Percentiles rank a stretch among this genome's conserved stretches.
Evolutionary conservation across 345 rosid genomes (phyloP).

Genomic region (Sonneratia alba): DNA sequence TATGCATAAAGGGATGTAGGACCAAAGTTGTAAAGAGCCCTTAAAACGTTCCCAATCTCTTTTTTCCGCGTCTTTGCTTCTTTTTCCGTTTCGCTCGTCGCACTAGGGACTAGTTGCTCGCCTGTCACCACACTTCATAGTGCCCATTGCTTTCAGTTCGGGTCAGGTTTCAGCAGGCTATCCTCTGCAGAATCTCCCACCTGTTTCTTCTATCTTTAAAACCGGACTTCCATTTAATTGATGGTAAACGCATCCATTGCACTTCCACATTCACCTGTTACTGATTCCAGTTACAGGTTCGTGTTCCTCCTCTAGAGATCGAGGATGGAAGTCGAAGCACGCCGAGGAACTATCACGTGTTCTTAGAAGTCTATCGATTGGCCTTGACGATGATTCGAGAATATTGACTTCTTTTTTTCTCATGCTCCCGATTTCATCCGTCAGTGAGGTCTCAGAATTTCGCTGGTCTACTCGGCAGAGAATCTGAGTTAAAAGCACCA

Average conservation of each 20-base stretch:
- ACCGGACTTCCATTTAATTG: not conserved
- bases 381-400: not conserved
- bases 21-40: conserved; percentile 1
- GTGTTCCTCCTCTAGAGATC: not conserved
- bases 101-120: not conserved
- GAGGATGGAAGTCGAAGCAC: not conserved
- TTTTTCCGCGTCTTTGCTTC: conserved; percentile 1
- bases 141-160: not conserved
- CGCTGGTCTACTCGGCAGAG: not conserved
- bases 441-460: not conserved
- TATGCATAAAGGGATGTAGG: not conserved
- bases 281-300: not conserved
- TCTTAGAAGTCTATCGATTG: not conserved
- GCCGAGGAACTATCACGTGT: not conserved
- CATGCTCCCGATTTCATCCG: not conserved
- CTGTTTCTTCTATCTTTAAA: not conserved
- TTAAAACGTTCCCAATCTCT: not conserved
- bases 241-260: not conserved
- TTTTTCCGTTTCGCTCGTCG: not conserved
- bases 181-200: not conserved
- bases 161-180: not conserved
- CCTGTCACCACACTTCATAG: not conserved
- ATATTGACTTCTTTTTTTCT: not conserved
- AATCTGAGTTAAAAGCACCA: not conserved
- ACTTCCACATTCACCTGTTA: not conserved